Evolutionary conservation across 2,329 filamentous ascomycete species (phyloP), one percentile per base, ranked within the genome.

Genomic region (Uncinocarpus reesii): DNA sequence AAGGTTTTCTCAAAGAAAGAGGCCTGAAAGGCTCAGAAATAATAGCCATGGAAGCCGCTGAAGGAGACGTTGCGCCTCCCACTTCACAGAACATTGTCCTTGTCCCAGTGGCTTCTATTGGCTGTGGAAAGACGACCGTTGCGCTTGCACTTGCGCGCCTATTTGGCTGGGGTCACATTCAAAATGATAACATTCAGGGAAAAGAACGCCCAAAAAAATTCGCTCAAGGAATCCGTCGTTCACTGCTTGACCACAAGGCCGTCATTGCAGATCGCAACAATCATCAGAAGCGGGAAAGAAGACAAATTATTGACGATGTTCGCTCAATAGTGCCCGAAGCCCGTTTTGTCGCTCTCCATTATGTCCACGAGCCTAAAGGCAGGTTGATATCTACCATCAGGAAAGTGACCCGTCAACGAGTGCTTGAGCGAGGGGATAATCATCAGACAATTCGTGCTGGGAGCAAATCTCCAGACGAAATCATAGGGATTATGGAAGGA

Each of bases 231-330:
- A 74, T 93, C 32, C 74, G 83, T 44, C 75, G 80, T 20, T 66
- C 79, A 47, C 73, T 95, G 26, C 69, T 77, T 18, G 71, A 76
- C 0, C 72, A 80, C 38, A 75, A 80, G 0, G 90, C 81, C 1
- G 88, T 95, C 47, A 80, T 94, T 59, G 88, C 92, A 1, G 92
- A 98, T 65, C 79, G 92, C 16, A 98, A 98, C 67, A 98, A 95
- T 62, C 87, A 95, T 42, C 82, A 89, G 65, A 82, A 75, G 56
- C 85, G 87, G 42, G 92, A 98, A 69, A 80, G 92, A 52, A 78
- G 84, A 58, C 92, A 98, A 67, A 74, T 98, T 8, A 82, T 96
- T 54, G 78, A 77, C 0, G 92, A 96, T 58, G 74, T 95, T 29
- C 67, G 74, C 2, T 74, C 77, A 43, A 68, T 73, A 8, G 71